Evolutionary conservation across 106 monocot species (phyloP), one percentile per base, ranked within the genome.

Genomic region (Phalaenopsis aphrodite): DNA sequence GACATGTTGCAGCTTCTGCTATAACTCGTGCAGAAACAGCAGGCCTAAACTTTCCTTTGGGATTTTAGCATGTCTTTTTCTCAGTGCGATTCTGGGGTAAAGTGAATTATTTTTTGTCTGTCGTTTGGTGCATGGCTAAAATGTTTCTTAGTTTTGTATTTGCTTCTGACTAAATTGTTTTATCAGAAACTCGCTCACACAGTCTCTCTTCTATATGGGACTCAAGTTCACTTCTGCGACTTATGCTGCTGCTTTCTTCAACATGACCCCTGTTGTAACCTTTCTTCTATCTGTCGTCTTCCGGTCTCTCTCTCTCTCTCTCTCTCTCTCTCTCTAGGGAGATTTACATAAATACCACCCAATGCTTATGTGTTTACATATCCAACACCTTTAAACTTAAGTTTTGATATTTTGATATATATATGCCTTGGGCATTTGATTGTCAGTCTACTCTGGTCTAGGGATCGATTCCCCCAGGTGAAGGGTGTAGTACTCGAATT

Each of bases 1-100:
- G 52, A 52, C 52, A 12, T 12, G 52, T 52, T 52, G 11, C 12
- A 52, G 52, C 52, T 52, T 52, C 52, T 14, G 14, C 14, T 10
- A 52, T 12, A 52, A 52, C 12, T 52, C 52, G 12, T 52, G 52
- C 52, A 52, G 52, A 52, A 85, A 87, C 68, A 78, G 73, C 58
- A 88, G 90, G 71, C 90, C 90, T 10, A 88, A 89, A 82, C 69
- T 93, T 14, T 87, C 93, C 24, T 3, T 38, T 41, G 64, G 81
- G 79, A 87, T 87, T 65, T 79, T 80, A 19, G 30, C 82, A 5
- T 81, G 85, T 41, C 72, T 90, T 71, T 93, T 93, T 82, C 61
- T 87, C 72, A 84, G 90, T 38, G 90, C 88, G 9, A n/a, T 89
- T 42, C 49, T 91, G 55, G 93, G 93, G 93, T 93, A 84, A 79